Evolutionary conservation across 768 basidiomycete species (phyloP).

Genomic region (Boletellus sp.): DNA sequence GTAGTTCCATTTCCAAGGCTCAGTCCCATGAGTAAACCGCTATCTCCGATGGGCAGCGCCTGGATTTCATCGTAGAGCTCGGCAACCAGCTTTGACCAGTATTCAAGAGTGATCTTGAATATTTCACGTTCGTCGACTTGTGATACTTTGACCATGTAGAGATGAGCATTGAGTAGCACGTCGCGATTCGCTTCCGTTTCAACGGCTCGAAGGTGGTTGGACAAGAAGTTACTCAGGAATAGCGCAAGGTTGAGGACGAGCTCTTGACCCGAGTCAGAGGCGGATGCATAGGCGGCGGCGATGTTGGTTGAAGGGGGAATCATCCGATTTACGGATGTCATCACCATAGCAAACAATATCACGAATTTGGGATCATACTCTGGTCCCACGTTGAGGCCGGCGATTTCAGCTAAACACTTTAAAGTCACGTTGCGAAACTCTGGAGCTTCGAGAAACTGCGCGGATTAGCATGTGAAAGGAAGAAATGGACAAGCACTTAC

Average conservation of each 20-base stretch:
- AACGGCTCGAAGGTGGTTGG: slow-evolving; percentile 88
- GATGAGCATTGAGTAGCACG: slow-evolving; percentile 91
- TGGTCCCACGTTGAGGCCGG: slow-evolving; percentile 87
- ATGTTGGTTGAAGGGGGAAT: slow-evolving; percentile 95
- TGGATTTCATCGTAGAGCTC: slow-evolving; percentile 98
- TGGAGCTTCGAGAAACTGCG: slow-evolving; percentile 90
- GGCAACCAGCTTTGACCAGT: slow-evolving; percentile 93
- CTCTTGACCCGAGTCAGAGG: slow-evolving; percentile 91
- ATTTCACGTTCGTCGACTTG: slow-evolving; percentile 98
- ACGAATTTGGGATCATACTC: slow-evolving; percentile 99
- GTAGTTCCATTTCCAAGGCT: slow-evolving; percentile 66
- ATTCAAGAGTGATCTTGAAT: slow-evolving; percentile 98
- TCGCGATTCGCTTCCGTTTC: slow-evolving; percentile 90
- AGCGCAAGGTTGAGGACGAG: slow-evolving; percentile 94
- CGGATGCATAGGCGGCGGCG: slow-evolving; percentile 83
- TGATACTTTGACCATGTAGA: slow-evolving; percentile 97
- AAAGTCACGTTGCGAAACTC: slow-evolving; percentile 97
- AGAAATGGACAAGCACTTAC: slow-evolving; percentile 46
- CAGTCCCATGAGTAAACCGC: slow-evolving; percentile 82
- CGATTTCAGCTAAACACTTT: slow-evolving; percentile 96
- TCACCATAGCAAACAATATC: slow-evolving; percentile 95
- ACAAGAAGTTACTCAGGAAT: slow-evolving; percentile 97
- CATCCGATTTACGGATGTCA: slow-evolving; percentile 97
- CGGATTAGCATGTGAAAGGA: slow-evolving; percentile 8
- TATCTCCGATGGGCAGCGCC: slow-evolving; percentile 82